Conservation (phyloP, 768 basidiomycete genomes). For the Tulasnella sp. region DNA sequence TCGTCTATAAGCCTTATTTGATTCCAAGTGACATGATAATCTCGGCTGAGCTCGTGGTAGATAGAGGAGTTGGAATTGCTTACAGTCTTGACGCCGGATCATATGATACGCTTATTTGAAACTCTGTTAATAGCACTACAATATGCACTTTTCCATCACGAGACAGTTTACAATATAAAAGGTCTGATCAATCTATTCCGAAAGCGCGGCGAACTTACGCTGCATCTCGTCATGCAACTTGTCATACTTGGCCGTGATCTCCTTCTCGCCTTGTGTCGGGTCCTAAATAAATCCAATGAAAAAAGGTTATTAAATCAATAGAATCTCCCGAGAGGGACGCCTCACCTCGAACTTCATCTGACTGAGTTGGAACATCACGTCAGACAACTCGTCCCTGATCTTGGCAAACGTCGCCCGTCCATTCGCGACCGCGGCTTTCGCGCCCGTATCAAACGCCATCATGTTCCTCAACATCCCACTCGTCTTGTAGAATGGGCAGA, state of each 20-base stretch:
- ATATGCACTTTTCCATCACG: too few species aligned
- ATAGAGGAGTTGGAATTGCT: too few species aligned
- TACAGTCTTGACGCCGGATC: too few species aligned
- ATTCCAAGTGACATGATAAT: too few species aligned
- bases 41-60: too few species aligned
- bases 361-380: slow-evolving; percentile 93
- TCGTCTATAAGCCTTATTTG: too few species aligned
- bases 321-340: slow-evolving; percentile 6
- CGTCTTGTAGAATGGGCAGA: slow-evolving; percentile 99
- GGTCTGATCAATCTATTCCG: slow-evolving; percentile 3
- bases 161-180: too few species aligned
- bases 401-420: slow-evolving; percentile 74
- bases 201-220: slow-evolving; percentile 53
- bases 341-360: slow-evolving; percentile 98
- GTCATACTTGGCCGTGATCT: slow-evolving; percentile 74
- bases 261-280: slow-evolving; percentile 82
- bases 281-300: slow-evolving; percentile 39
- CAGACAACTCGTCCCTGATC: slow-evolving; percentile 77
- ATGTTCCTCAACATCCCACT: slow-evolving; percentile 91
- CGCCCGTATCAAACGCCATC: slow-evolving; percentile 87
- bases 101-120: too few species aligned
- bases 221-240: slow-evolving; percentile 74
- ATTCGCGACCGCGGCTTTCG: slow-evolving; percentile 72
- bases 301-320: not conserved
- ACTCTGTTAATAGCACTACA: too few species aligned